Conservation (phyloP, 2,329 filamentous ascomycete species). For the Neonectria neomacrospora region DNA sequence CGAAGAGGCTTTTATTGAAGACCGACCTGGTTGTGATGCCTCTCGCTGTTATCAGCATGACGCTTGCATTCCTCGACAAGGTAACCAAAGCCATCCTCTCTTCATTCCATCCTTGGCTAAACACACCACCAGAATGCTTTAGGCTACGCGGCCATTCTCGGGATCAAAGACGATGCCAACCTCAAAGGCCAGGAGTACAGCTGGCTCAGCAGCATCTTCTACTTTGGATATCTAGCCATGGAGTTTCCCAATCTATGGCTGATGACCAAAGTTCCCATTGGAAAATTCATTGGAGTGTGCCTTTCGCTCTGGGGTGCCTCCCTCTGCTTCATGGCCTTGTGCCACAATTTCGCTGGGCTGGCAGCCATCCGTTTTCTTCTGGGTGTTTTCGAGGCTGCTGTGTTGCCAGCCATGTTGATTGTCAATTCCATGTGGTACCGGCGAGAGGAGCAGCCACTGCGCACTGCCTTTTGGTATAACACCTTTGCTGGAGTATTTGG, state of each 20-base stretch:
- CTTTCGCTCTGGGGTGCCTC: conserved; percentile 49
- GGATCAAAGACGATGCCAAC: conserved; percentile 37
- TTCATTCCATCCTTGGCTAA: not conserved
- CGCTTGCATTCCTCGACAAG: conserved; percentile 31
- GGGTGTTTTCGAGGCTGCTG: conserved; percentile 57
- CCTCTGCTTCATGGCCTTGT: conserved; percentile 55
- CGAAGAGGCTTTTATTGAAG: conserved; percentile 27
- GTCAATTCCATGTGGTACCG: conserved; percentile 54
- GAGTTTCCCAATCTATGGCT: conserved; percentile 51
- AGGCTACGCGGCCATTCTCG: conserved; percentile 34
- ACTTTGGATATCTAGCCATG: conserved; percentile 57
- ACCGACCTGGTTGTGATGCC: conserved; percentile 34
- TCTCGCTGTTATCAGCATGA: conserved; percentile 29
- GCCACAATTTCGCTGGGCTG: conserved; percentile 53
- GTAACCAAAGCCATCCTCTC: not conserved
- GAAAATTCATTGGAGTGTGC: conserved; percentile 46
- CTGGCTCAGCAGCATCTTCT: conserved; percentile 69
- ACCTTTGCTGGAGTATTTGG: conserved; percentile 48
- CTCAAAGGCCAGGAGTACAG: conserved; percentile 64
- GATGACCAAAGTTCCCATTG: conserved; percentile 47
- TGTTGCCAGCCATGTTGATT: conserved; percentile 61
- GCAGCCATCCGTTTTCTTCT: conserved; percentile 57
- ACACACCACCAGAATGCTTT: conserved; percentile 9
- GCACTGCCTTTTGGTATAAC: conserved; percentile 48
- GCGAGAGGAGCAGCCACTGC: conserved; percentile 45